These are phyloP conservation scores for Coprinopsis marcescibilis DNA, from an alignment of 768 basidiomycete species.

Conservation along the genomic window DNA sequence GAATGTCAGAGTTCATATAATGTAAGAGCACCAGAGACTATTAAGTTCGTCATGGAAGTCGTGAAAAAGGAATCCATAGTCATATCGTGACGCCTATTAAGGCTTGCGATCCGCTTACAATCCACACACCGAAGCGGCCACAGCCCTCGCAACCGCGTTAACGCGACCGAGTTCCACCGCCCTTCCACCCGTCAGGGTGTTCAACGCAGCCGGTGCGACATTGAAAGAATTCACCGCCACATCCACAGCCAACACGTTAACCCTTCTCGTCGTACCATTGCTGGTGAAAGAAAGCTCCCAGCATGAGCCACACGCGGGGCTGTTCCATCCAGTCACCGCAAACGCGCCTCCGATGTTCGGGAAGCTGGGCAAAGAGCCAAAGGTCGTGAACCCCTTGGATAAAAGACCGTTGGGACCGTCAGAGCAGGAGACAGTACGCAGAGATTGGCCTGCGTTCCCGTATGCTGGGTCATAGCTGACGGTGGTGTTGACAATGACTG, in stretches of 20 bases:
- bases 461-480: constrained; percentile 43
- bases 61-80: too few species aligned
- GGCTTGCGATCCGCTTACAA: constrained; percentile 30
- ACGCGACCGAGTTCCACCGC: constrained; percentile 45
- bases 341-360: constrained; percentile 54
- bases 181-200: constrained; percentile 42
- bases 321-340: constrained; percentile 46
- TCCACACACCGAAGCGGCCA: constrained; percentile 45
- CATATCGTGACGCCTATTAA: too few species aligned
- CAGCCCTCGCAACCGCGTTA: constrained; percentile 35
- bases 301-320: constrained; percentile 51
- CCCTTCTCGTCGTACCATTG: constrained; percentile 24
- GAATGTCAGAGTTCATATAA: too few species aligned
- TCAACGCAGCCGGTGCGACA: constrained; percentile 48
- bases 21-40: too few species aligned
- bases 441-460: constrained; percentile 37
- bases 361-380: constrained; percentile 49
- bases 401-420: constrained; percentile 49
- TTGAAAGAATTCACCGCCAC: constrained; percentile 41
- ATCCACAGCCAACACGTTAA: constrained; percentile 52
- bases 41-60: too few species aligned
- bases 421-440: constrained; percentile 40
- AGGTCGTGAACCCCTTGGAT: constrained; percentile 40
- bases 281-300: constrained; percentile 50
- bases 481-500: constrained; percentile 12